phyloP scores from a whole-genome alignment of 768 basidiomycete species.

The Leucocoprinus leucothites region DNA sequence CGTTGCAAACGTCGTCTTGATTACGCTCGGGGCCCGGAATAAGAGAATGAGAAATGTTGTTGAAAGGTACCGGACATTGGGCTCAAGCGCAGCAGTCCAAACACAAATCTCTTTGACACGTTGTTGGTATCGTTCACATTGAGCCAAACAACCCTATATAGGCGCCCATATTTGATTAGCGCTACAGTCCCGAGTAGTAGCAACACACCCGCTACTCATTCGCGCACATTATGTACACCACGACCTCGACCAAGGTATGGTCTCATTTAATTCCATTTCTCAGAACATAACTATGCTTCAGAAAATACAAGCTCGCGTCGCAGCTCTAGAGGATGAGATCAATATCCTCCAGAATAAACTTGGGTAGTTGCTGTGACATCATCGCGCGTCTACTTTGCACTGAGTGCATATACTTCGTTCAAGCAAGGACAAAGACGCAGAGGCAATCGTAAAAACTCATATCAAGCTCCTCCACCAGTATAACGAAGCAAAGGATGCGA shows the following conservation, averaged over 20 bases:
- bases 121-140: too few species aligned
- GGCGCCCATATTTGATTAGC: too few species aligned
- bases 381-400: not conserved
- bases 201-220: too few species aligned
- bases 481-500: constrained; percentile 81
- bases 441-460: constrained; percentile 53
- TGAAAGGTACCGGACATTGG: too few species aligned
- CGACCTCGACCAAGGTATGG: constrained; percentile 24
- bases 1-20: constrained; percentile 1
- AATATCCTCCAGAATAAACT: constrained; percentile 23
- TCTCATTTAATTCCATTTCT: not conserved
- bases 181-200: too few species aligned
- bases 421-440: constrained; percentile 24
- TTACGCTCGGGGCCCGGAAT: constrained; percentile 9
- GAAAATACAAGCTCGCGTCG: constrained; percentile 25
- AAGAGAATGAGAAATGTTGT: not conserved
- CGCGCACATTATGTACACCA: constrained; percentile 22
- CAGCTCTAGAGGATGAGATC: constrained; percentile 24
- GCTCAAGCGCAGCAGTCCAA: not conserved
- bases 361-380: constrained; percentile 16
- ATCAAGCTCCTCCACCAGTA: constrained; percentile 73
- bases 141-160: too few species aligned
- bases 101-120: too few species aligned
- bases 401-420: constrained; percentile 1
- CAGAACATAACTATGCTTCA: not conserved